These are phyloP conservation scores for Phanerodontia chrysosporium DNA, from an alignment of 768 basidiomycete genomes.

Conservation along the genomic window DNA sequence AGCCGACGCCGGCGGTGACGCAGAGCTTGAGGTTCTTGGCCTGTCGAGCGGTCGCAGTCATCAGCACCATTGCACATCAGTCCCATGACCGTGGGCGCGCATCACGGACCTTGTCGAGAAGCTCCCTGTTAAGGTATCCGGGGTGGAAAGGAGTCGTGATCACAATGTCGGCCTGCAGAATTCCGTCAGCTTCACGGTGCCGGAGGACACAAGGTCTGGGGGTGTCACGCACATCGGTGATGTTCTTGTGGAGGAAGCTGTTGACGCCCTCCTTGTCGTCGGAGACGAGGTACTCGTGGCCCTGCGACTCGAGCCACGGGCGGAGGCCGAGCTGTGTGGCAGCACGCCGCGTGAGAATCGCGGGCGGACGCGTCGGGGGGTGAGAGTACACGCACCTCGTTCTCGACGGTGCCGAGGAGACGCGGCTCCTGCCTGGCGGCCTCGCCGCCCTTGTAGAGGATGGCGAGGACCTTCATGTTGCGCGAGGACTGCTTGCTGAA, in stretches of 20 bases:
- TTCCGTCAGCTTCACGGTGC: background rate
- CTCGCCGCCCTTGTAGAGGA: conserved; percentile 65
- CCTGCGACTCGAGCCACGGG: conserved; percentile 62
- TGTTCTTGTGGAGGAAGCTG: conserved; percentile 79
- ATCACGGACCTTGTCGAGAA: conserved; percentile 56
- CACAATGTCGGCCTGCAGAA: conserved; percentile 62
- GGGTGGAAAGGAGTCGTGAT: conserved; percentile 88
- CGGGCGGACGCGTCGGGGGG: background rate
- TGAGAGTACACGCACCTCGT: conserved; percentile 44
- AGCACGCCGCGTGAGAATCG: conserved; percentile 1
- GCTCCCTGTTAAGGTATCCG: conserved; percentile 72
- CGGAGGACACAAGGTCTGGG: conserved; percentile 1
- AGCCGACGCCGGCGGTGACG: conserved; percentile 88
- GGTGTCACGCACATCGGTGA: conserved; percentile 73
- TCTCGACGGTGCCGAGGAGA: conserved; percentile 78
- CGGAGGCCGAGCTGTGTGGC: conserved; percentile 62
- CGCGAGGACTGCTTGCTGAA: conserved; percentile 12
- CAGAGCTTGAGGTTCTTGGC: conserved; percentile 88
- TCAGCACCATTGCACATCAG: background rate
- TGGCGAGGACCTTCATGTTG: conserved; percentile 55
- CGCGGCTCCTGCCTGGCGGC: conserved; percentile 68
- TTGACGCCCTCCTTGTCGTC: conserved; percentile 80
- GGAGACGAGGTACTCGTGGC: conserved; percentile 75
- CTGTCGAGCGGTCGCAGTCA: conserved; percentile 28
- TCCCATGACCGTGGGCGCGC: background rate